phyloP scores from a whole-genome alignment of 805 yeast genomes.

The Kuraishia piskuri region DNA sequence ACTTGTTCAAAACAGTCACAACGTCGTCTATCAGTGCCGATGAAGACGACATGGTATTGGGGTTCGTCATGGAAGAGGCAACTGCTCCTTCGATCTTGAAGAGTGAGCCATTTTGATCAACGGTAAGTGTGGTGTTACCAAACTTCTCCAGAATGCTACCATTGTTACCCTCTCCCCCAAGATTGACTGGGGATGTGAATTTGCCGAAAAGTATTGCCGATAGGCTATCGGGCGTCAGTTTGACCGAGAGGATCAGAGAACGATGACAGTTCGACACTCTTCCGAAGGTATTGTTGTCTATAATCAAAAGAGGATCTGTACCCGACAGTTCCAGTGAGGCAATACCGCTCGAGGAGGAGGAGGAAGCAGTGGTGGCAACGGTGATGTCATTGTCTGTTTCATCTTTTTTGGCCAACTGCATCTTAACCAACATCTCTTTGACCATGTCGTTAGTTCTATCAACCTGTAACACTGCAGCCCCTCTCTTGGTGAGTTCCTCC shows the following conservation, averaged over 20 bases:
- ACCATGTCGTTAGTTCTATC: conserved; percentile 11
- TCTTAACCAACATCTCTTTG: conserved; percentile 12
- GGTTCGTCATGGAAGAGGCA: conserved; percentile 2
- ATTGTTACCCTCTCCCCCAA: conserved; percentile 10
- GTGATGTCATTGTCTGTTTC: conserved; percentile 5
- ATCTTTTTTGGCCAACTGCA: conserved; percentile 20
- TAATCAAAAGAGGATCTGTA: conserved; percentile 21
- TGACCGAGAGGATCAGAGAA: conserved; percentile 23
- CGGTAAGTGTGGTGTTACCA: conserved; percentile 4
- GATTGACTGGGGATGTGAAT: conserved; percentile 16
- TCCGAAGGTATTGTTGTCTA: conserved; percentile 26
- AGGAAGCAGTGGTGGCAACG: too few species aligned
- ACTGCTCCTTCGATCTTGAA: conserved; percentile 18
- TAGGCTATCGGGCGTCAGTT: conserved; percentile 12
- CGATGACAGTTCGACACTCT: conserved; percentile 27
- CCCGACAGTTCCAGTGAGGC: conserved; percentile 13
- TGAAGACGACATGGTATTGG: not conserved
- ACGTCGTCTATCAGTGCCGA: conserved; percentile 8
- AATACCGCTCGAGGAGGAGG: not conserved
- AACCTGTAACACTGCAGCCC: conserved; percentile 27
- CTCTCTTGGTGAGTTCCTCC: conserved; percentile 36
- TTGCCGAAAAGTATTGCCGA: conserved; percentile 26
- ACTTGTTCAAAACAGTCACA: conserved; percentile 16
- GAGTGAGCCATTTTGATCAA: conserved; percentile 10
- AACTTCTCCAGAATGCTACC: not conserved